Evolutionary conservation across 2,329 filamentous ascomycete genomes (phyloP).

Genomic region (Xylaria sp.): DNA sequence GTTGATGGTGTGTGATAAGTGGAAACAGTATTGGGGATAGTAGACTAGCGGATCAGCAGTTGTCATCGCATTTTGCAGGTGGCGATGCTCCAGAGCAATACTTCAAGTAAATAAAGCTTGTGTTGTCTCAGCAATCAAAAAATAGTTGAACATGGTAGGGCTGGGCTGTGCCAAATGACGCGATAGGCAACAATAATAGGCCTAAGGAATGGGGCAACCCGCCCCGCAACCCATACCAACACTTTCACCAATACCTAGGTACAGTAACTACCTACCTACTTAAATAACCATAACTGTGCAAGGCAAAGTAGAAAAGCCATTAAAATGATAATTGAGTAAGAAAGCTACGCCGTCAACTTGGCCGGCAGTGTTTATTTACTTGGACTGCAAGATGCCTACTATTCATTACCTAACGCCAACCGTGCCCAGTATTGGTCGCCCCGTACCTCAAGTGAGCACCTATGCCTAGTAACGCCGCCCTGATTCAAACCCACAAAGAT

Average conservation of each 20-base stretch:
- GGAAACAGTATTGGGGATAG: conserved; percentile 73
- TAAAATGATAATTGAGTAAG: not conserved
- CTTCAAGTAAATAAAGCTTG: not conserved
- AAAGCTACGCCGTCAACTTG: not conserved
- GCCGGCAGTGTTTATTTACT: too few relatives aligned
- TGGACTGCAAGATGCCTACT: not conserved
- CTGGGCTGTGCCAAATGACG: conserved; percentile 8
- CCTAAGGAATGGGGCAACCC: conserved; percentile 21
- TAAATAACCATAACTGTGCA: too few relatives aligned
- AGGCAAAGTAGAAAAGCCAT: too few relatives aligned
- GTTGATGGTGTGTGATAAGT: conserved; percentile 69
- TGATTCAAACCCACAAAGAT: conserved; percentile 25
- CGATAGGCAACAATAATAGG: conserved; percentile 34
- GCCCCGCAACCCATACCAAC: conserved; percentile 26
- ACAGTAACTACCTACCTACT: not conserved
- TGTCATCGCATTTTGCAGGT: conserved; percentile 58
- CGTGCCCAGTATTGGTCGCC: conserved; percentile 9
- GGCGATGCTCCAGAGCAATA: conserved; percentile 36
- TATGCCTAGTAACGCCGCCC: conserved; percentile 15
- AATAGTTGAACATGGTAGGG: conserved; percentile 33
- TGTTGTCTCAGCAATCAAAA: conserved; percentile 11
- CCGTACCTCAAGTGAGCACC: conserved; percentile 7
- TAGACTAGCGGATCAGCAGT: conserved; percentile 47
- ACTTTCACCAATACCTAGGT: not conserved
- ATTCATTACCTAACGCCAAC: conserved; percentile 4